Base-by-base conservation (phyloP, 306 rosid genomes). In the Medicago lupulina region DNA sequence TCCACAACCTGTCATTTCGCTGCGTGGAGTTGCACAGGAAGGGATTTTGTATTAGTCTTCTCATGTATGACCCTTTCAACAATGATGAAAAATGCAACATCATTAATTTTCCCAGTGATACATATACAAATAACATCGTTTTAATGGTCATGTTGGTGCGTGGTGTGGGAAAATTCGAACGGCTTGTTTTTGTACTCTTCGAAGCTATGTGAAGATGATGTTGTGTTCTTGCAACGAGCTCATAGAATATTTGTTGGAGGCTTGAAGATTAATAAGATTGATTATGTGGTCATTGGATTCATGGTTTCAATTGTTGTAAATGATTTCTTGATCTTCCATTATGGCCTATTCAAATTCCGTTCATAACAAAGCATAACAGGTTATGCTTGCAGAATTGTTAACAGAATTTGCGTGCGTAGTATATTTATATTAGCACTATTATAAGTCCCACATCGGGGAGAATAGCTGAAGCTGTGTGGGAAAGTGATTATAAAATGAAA, bases 321-420 rank as follows among this genome's bases (percentile, higher is more conserved):
- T 66, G 2, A 2, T 77, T 43, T 31, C 2, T 77, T 77, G 50
- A 57, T 7, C 16, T 67, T 11, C 81, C 80, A n/a, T 44, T 14
- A 4, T 76, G 80, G 69, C 80, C 81, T 0, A 55, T 75, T 55
- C 75, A 69, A 53, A 15, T 76, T 41, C 75, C 81, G 11, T 41
- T 40, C 6, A 25, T 76, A 7, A 8, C 4, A 43, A 4, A 66
- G 10, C 34, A 65, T 65, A 28, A 28, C 31, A 28, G 4, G 4
- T 28, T 28, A 28, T 28, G n/a, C n/a, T n/a, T n/a, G 31, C 0
- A 28, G 31, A 23, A 23, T 23, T 23, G 28, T 23, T 23, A 23
- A 23, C 28, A 23, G 0, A 28, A 3, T 28, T 28, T 28, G 31
- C 3, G 31, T 28, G 31, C 4, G 4, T 3, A 3, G 46, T 34